phyloP scores from a whole-genome alignment of 108 stramenopile species.

The Conticribra weissflogii region DNA sequence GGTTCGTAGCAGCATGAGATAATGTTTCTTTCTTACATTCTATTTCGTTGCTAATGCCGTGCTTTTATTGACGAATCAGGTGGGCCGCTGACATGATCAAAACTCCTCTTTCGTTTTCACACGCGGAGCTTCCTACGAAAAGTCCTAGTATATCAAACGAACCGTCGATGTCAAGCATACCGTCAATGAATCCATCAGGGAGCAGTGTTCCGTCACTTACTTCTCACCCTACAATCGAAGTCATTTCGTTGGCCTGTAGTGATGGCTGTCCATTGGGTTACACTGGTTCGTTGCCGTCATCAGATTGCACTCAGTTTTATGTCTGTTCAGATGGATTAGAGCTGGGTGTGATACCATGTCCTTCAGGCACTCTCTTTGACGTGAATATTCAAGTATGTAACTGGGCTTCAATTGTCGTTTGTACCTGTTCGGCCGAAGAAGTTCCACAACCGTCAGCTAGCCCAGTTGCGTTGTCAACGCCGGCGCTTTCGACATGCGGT shows the following conservation, averaged over 20 bases:
- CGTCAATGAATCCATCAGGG: slow-evolving; percentile 1
- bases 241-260: neutral
- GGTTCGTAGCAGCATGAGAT: neutral
- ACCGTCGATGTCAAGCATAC: slow-evolving; percentile 16
- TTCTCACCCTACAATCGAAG: slow-evolving; percentile 1
- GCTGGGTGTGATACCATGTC: neutral
- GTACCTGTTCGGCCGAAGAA: neutral
- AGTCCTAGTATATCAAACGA: slow-evolving; percentile 9
- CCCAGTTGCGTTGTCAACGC: neutral
- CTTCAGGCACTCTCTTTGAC: neutral
- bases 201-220: neutral
- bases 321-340: neutral
- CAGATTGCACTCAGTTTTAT: slow-evolving; percentile 8
- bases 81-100: slow-evolving; percentile 37
- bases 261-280: slow-evolving; percentile 2
- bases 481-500: neutral
- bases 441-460: neutral
- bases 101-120: slow-evolving; percentile 10
- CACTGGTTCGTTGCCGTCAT: slow-evolving; percentile 4
- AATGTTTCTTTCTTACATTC: neutral
- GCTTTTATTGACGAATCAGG: too few relatives aligned
- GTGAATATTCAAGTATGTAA: neutral
- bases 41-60: too few relatives aligned
- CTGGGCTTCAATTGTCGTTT: neutral
- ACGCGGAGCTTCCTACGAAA: neutral